A percentile compares a stretch with the other conserved stretches of the same genome.
These are phyloP conservation scores for Tilletia indica DNA, from an alignment of 1,284 basidiomycete species.

Conservation along the genomic window DNA sequence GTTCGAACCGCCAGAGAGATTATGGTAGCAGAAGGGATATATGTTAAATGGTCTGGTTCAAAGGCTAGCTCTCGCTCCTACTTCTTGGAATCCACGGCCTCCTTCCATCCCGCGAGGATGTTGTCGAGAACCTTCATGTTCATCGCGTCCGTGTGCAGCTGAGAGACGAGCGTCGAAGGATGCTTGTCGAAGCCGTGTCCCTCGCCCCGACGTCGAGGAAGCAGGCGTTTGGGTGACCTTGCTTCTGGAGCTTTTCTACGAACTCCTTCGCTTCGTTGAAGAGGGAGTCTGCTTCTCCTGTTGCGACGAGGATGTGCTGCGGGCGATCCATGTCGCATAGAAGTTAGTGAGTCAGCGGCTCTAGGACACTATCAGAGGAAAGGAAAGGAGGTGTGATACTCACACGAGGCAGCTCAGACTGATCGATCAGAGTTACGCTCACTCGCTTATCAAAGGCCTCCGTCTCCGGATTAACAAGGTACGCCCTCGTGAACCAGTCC, in stretches of 20 bases:
- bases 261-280: conserved; percentile 36
- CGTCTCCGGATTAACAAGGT: conserved; percentile 18
- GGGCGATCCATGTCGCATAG: conserved; percentile 24
- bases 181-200: conserved; percentile 51
- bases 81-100: neutral
- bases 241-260: conserved; percentile 31
- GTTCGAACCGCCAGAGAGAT: too few species aligned
- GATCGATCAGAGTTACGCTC: conserved; percentile 25
- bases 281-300: conserved; percentile 41
- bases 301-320: conserved; percentile 31
- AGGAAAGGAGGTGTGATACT: conserved; percentile 17
- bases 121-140: conserved; percentile 2
- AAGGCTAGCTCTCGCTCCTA: too few species aligned
- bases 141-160: conserved; percentile 10
- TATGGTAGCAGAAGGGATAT: too few species aligned
- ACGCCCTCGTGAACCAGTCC: neutral
- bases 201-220: conserved; percentile 37
- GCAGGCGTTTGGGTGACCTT: conserved; percentile 22
- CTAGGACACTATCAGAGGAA: neutral
- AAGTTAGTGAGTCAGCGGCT: neutral
- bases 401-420: conserved; percentile 10
- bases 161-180: conserved; percentile 12
- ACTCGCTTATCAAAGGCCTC: conserved; percentile 10
- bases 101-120: neutral
- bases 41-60: too few species aligned